These are phyloP conservation scores for Erodium chrysanthum DNA, from an alignment of 441 rosid genomes.

Conservation along the genomic window DNA sequence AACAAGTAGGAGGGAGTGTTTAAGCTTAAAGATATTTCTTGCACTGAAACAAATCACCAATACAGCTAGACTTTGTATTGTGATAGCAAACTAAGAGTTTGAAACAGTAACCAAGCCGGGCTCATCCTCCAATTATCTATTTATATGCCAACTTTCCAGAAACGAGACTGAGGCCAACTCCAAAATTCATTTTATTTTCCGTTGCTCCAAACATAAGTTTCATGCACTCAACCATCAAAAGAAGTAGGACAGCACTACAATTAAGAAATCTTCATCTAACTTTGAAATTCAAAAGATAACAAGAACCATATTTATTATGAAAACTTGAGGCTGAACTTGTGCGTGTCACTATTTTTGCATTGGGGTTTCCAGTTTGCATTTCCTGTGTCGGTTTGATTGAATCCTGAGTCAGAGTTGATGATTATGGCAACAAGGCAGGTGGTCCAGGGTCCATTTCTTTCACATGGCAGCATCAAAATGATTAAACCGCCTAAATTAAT, in stretches of 20 bases:
- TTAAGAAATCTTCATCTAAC: not conserved
- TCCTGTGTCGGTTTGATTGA: not conserved
- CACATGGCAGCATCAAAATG: not conserved
- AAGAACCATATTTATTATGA: not conserved
- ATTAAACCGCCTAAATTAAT: not conserved
- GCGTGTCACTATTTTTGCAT: not conserved
- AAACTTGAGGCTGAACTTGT: not conserved
- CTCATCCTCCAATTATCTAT: not conserved
- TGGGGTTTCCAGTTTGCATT: not conserved
- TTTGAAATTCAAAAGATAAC: not conserved
- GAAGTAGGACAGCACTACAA: not conserved
- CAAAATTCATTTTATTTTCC: not conserved
- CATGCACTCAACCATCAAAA: not conserved
- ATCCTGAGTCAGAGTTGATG: not conserved
- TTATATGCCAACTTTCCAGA: not conserved
- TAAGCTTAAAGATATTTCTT: not conserved
- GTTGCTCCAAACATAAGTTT: not conserved
- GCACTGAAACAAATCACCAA: not conserved
- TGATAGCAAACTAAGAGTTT: not conserved
- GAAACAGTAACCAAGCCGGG: not conserved
- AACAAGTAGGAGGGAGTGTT: not conserved
- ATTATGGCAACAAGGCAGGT: not conserved
- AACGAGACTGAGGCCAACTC: not conserved
- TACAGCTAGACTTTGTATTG: not conserved
- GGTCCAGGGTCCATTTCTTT: not conserved